Conservation (phyloP, 495 filamentous ascomycete genomes). For the Sordaria brevicollis region DNA sequence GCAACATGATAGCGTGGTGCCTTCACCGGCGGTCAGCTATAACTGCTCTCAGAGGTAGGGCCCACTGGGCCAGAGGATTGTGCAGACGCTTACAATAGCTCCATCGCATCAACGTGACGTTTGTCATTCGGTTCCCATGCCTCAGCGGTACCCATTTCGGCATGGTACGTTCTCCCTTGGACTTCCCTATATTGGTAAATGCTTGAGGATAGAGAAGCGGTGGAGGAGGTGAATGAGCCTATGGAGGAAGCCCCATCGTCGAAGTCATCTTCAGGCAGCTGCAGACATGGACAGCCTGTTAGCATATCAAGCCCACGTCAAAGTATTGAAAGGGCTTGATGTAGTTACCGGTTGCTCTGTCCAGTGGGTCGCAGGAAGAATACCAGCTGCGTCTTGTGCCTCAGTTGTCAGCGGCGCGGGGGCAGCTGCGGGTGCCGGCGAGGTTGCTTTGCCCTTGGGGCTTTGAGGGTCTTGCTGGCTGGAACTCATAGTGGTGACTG, state of each 20-base stretch:
- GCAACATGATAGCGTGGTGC: not conserved
- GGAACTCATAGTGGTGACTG: not conserved
- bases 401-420: not conserved
- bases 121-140: conserved; percentile 19
- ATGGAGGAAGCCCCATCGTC: not conserved
- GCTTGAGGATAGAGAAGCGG: not conserved
- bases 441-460: not conserved
- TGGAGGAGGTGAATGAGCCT: not conserved
- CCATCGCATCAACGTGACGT: conserved; percentile 11
- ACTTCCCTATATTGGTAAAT: not conserved
- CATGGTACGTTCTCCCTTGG: conserved; percentile 3
- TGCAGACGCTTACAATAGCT: conserved; percentile 13
- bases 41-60: not conserved
- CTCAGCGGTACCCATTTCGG: conserved; percentile 1
- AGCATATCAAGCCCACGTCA: not conserved
- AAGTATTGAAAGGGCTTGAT: not conserved
- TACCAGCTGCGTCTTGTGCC: not conserved
- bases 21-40: not conserved
- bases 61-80: not conserved
- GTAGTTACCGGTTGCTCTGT: not conserved
- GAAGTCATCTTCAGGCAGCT: not conserved
- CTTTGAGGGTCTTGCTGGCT: not conserved
- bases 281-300: not conserved
- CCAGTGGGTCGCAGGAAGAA: conserved; percentile 1
- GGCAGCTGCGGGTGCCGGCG: not conserved